These are phyloP conservation scores for Quercus mongolica DNA, from an alignment of 306 rosid species.

Conservation along the genomic window DNA sequence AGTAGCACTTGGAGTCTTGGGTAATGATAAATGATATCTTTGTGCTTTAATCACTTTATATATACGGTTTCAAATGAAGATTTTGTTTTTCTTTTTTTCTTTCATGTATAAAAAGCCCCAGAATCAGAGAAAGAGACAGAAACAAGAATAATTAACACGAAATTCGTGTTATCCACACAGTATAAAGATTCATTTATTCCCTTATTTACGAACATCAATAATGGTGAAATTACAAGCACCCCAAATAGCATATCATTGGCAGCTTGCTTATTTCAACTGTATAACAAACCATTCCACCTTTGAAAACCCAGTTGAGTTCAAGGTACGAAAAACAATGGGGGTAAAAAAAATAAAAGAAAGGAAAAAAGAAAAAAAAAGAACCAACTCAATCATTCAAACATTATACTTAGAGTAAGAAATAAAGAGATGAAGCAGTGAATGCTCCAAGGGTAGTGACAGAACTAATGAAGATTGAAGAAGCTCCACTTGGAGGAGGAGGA, in stretches of 20 bases:
- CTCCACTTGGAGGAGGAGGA: conserved; percentile 55
- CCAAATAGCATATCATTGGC: conserved; percentile 17
- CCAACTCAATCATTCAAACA: conserved; percentile 15
- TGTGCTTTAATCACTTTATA: no score
- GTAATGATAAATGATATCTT: no score
- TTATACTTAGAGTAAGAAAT: conserved; percentile 35
- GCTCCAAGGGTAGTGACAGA: conserved; percentile 59
- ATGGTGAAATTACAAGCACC: conserved; percentile 22
- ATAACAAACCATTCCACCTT: conserved; percentile 30
- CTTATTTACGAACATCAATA: conserved; percentile 23
- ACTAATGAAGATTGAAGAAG: conserved; percentile 46
- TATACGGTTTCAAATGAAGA: not conserved
- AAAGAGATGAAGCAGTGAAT: conserved; percentile 49
- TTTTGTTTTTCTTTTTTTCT: not conserved
- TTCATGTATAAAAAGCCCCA: not conserved
- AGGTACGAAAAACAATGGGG: conserved; percentile 4
- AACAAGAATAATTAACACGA: no score
- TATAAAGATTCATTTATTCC: conserved; percentile 33
- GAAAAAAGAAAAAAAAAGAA: not conserved
- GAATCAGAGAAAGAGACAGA: not conserved
- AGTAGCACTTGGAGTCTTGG: no score
- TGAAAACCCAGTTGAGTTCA: conserved; percentile 35
- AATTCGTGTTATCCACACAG: not conserved
- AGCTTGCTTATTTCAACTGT: conserved; percentile 18
- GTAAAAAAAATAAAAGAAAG: not conserved